Base-by-base conservation (phyloP, 2,329 filamentous ascomycete species). In the Apiospora malaysiana region DNA sequence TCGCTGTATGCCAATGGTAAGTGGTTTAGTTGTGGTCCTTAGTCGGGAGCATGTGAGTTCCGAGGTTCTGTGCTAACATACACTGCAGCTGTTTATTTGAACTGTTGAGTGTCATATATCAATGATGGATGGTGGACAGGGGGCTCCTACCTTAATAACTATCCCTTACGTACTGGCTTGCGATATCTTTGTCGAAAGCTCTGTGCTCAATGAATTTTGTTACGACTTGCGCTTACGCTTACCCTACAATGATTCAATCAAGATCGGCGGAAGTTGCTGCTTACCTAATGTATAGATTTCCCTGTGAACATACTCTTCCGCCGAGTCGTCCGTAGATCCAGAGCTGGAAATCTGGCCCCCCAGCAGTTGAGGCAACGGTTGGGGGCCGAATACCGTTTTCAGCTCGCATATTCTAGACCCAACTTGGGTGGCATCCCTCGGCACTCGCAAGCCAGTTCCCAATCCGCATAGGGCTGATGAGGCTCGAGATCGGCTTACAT, bases 1-100 rank as follows among this genome's bases (percentile, higher is more conserved):
- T 73, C 74, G 5, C 66, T 76, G 1, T 77, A 73, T 37, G 74
- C 74, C 0, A 75, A 74, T 68, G 74, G 74, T 75, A 70, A 73
- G 73, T 14, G 1, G 8, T 16, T 6, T 2, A 40, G 27, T 18
- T 23, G 51, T 6, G 5, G 14, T 59, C 2, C 27, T 7, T 18
- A 27, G 16, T 32, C 12, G 10, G 18, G 14, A 32, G 18, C 6
- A 56, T 56, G 6, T 32, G 10, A 18, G 3, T 14, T 25, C 18
- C 63, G 2, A 27, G 40, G 5, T 21, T 40, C 43, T 27, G 32
- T 49, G 1, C 25, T n/a, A 7, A 23, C 21, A 21, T 21, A 18
- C 8, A 5, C 14, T 9, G 21, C 65, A 75, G 74, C 73, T 70
- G 72, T 75, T 27, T 71, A 73, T 71, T 21, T 75, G 71, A 71